Conservation (phyloP, 495 filamentous ascomycete species). For the Xanthoparmelia taractica region DNA sequence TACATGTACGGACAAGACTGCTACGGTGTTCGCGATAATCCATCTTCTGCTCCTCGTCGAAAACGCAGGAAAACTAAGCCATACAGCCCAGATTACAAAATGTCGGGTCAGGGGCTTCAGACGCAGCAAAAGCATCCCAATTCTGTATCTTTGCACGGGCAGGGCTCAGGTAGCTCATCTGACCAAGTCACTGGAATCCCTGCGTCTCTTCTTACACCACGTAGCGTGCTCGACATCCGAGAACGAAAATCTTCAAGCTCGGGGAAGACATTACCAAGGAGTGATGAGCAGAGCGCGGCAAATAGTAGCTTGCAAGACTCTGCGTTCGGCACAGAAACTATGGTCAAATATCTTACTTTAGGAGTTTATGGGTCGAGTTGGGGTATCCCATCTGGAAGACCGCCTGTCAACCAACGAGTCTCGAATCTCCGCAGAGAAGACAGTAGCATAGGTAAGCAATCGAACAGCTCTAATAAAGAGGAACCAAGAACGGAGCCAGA, state of each 20-base stretch:
- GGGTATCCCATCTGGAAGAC: constrained; percentile 37
- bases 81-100: not conserved
- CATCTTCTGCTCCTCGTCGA: constrained; percentile 47
- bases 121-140: not conserved
- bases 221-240: not conserved
- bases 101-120: not conserved
- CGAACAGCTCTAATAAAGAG: not conserved
- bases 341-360: constrained; percentile 54
- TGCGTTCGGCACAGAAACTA: constrained; percentile 35
- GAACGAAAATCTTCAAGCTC: not conserved
- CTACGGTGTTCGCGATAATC: constrained; percentile 74
- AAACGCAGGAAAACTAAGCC: constrained; percentile 31
- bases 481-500: not conserved
- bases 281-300: not conserved
- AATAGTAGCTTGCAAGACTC: constrained; percentile 5
- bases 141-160: not conserved
- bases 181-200: constrained; percentile 16
- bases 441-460: not conserved
- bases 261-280: not conserved
- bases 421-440: constrained; percentile 25
- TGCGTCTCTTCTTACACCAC: constrained; percentile 19
- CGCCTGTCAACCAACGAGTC: constrained; percentile 27
- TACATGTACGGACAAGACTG: constrained; percentile 68
- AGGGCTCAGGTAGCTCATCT: not conserved
- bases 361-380: constrained; percentile 53